Percentiles rank a stretch among this genome's conserved stretches.
Conservation (phyloP, 176 grass and related monocot species). For the Oryza nivara region DNA sequence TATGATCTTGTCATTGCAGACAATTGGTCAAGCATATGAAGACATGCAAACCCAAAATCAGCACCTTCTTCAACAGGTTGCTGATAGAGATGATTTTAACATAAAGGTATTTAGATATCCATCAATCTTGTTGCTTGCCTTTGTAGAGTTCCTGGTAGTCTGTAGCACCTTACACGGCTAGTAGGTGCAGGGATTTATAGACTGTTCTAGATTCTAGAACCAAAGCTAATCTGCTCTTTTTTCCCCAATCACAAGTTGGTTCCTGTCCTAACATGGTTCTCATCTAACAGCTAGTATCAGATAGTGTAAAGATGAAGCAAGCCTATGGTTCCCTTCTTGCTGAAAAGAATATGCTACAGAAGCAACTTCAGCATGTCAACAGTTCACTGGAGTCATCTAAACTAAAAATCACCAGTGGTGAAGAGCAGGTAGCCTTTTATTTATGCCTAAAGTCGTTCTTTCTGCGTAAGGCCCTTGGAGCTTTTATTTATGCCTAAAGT, state of each 20-base stretch:
- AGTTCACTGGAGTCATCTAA: constrained; percentile 73
- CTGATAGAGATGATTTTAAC: constrained; percentile 94
- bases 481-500: constrained; percentile 28
- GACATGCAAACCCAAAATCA: constrained; percentile 98
- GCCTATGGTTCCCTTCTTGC: constrained; percentile 74
- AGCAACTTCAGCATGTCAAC: constrained; percentile 85
- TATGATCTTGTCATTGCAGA: constrained; percentile 56
- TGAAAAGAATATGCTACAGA: constrained; percentile 83
- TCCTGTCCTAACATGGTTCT: constrained; percentile 45
- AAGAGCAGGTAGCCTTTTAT: constrained; percentile 78
- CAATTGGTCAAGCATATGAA: constrained; percentile 99
- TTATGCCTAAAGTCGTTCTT: constrained; percentile 15
- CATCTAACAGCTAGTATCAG: constrained; percentile 79
- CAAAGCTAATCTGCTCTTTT: no score
- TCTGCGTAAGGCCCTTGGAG: background rate
- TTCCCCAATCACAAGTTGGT: background rate
- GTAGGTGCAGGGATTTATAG: background rate
- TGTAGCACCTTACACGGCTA: background rate
- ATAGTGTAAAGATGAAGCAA: constrained; percentile 97
- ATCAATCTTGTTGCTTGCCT: background rate
- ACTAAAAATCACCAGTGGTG: constrained; percentile 66
- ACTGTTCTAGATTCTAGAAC: constrained; percentile 5
- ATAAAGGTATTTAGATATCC: constrained; percentile 93
- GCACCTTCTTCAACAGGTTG: constrained; percentile 85
- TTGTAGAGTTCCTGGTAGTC: background rate